Conservation (phyloP, 1,284 basidiomycete genomes). For the Apiotrichum montevideense region DNA sequence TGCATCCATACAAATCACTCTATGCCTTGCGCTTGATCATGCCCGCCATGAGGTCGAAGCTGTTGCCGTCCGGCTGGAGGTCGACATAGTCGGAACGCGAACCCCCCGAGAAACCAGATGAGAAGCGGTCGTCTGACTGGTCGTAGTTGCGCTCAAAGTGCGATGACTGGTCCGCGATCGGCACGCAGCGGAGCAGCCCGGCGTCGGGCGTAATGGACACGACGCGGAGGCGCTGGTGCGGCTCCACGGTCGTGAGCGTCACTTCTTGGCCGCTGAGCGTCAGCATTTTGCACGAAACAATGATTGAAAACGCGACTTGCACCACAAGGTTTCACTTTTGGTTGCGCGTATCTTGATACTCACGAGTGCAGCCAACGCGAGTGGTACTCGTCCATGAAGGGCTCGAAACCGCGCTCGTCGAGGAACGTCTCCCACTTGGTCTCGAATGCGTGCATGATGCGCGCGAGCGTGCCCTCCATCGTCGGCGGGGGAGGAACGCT, state of each 20-base stretch:
- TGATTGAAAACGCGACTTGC: too few relatives aligned
- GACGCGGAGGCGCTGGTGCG: slow-evolving; percentile 67
- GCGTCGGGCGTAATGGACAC: slow-evolving; percentile 79
- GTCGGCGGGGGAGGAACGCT: slow-evolving; percentile 50
- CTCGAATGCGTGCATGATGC: slow-evolving; percentile 73
- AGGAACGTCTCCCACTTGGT: slow-evolving; percentile 70
- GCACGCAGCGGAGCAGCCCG: slow-evolving; percentile 77
- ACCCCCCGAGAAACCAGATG: background rate
- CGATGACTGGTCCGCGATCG: slow-evolving; percentile 50
- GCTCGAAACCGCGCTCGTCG: slow-evolving; percentile 59
- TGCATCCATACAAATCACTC: slow-evolving; percentile 1
- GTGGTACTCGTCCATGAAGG: slow-evolving; percentile 73
- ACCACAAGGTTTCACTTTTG: too few relatives aligned
- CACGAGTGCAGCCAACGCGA: slow-evolving; percentile 83
- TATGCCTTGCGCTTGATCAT: slow-evolving; percentile 66
- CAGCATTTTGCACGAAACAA: too few relatives aligned
- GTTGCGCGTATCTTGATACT: slow-evolving; percentile 38
- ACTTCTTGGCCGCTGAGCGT: slow-evolving; percentile 68
- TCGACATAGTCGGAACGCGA: slow-evolving; percentile 49
- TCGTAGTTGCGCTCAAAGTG: slow-evolving; percentile 34
- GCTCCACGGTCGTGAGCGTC: slow-evolving; percentile 67
- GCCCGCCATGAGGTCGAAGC: slow-evolving; percentile 90
- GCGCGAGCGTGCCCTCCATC: slow-evolving; percentile 69
- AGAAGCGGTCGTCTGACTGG: slow-evolving; percentile 33
- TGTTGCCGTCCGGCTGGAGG: slow-evolving; percentile 91